Percentiles rank a stretch among this genome's conserved stretches.
phyloP scores from a whole-genome alignment of 345 rosid genomes.

The Eucalyptus viminalis region DNA sequence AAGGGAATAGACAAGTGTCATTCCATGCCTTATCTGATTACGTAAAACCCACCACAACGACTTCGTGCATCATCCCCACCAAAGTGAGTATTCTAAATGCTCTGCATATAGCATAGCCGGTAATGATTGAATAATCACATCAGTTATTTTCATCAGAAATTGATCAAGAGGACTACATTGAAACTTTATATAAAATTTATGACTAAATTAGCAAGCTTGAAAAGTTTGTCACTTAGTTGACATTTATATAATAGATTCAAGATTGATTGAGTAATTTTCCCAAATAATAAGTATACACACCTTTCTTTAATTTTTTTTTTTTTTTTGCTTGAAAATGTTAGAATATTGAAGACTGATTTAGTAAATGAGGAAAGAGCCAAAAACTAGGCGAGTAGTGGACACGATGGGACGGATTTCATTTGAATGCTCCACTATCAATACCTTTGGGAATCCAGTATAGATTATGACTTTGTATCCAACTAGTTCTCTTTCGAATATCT shows the following conservation, averaged over 20 bases:
- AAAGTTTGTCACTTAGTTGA: background rate
- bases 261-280: no score
- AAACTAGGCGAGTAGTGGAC: background rate
- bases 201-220: accelerated
- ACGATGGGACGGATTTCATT: background rate
- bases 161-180: accelerated
- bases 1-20: background rate
- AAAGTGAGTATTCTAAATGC: background rate
- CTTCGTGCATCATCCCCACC: background rate
- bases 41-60: background rate
- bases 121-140: background rate
- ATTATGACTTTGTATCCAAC: no score
- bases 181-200: background rate
- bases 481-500: no score
- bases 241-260: no score
- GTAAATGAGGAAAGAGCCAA: no score
- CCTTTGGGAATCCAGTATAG: no score
- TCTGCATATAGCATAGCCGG: accelerated
- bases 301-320: no score
- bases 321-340: no score
- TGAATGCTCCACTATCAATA: no score
- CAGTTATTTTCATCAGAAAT: background rate
- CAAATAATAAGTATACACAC: no score
- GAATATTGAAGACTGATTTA: no score
- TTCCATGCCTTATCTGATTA: background rate